These are phyloP conservation scores for Solanum paucissectum DNA, from an alignment of 257 asterid species.

Conservation along the genomic window DNA sequence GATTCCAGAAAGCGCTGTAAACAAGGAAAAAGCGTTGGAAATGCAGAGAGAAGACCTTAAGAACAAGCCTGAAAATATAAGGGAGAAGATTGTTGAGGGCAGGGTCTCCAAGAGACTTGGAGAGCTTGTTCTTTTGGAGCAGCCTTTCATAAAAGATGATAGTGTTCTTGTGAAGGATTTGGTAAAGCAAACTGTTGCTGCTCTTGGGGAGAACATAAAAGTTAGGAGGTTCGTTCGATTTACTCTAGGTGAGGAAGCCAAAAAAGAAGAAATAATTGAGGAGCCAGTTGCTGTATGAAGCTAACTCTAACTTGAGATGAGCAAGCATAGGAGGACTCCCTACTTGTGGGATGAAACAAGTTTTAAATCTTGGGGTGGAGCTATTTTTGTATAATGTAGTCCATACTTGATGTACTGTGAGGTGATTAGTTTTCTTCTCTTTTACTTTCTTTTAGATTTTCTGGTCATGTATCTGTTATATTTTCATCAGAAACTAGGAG, in stretches of 20 bases:
- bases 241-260: slow-evolving; percentile 57
- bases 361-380: not conserved
- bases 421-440: not conserved
- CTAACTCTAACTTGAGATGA: not conserved
- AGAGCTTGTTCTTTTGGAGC: slow-evolving; percentile 58
- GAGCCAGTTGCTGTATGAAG: not conserved
- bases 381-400: not conserved
- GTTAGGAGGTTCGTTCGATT: slow-evolving; percentile 74
- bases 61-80: slow-evolving; percentile 77
- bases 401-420: not conserved
- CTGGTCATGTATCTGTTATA: not conserved
- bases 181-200: slow-evolving; percentile 91
- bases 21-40: slow-evolving; percentile 71
- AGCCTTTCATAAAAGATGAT: slow-evolving; percentile 67
- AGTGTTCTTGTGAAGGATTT: slow-evolving; percentile 49
- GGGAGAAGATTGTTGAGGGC: slow-evolving; percentile 86
- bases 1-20: slow-evolving; percentile 44
- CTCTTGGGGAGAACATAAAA: slow-evolving; percentile 83
- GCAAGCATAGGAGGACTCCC: not conserved
- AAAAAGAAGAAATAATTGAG: not conserved
- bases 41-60: slow-evolving; percentile 89
- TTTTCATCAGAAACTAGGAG: not conserved
- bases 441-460: not conserved
- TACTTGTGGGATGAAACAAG: not conserved
- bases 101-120: slow-evolving; percentile 85